These are phyloP conservation scores for Persicaria tinctoria DNA, from an alignment of 148 eudicot species.

Conservation along the genomic window DNA sequence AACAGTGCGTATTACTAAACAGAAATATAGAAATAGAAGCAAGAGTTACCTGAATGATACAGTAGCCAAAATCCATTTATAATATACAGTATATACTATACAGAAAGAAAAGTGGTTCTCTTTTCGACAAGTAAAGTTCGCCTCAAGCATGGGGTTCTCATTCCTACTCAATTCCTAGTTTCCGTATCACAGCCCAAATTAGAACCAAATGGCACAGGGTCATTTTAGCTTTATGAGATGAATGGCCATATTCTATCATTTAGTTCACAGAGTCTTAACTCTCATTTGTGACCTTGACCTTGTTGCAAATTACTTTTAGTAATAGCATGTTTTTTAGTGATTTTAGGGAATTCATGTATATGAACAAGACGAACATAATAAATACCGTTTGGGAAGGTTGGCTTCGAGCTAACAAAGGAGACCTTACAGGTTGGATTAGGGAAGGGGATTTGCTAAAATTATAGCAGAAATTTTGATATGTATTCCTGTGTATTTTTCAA, in stretches of 20 bases:
- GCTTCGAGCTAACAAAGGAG: background rate
- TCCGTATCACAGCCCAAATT: background rate
- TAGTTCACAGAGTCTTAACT: background rate
- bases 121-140: background rate
- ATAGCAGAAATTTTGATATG: no score
- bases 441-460: background rate
- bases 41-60: no score
- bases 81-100: no score
- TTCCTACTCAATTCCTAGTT: background rate
- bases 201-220: background rate
- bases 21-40: no score
- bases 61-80: no score
- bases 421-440: background rate
- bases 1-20: slow-evolving; percentile 8
- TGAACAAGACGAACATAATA: background rate
- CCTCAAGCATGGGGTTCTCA: background rate
- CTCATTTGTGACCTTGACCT: background rate
- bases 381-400: background rate
- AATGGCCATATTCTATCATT: background rate
- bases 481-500: background rate
- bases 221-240: background rate
- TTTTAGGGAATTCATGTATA: background rate
- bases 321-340: background rate
- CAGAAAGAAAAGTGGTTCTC: no score
- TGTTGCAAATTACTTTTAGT: background rate